Percentiles rank a stretch among this genome's conserved stretches.
Conservation (phyloP, 2,329 filamentous ascomycete genomes). For the Xylariaceae sp. region DNA sequence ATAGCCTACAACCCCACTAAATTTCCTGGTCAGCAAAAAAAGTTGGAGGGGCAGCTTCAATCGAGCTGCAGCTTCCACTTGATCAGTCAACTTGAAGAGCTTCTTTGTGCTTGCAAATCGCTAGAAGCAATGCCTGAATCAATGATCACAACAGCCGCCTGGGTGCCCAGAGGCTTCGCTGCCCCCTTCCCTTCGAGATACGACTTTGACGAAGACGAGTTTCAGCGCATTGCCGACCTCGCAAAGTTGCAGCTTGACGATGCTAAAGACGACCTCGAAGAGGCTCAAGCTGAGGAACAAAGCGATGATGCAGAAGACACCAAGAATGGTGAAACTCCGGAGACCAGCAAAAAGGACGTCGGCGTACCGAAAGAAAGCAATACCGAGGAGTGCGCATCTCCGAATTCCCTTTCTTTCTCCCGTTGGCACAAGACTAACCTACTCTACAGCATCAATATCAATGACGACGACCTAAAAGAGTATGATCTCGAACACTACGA, state of each 20-base stretch:
- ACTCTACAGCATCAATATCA: slow-evolving; percentile 43
- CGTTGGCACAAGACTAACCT: slow-evolving; percentile 13
- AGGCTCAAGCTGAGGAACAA: slow-evolving; percentile 53
- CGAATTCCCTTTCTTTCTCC: neutral
- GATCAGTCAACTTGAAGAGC: neutral
- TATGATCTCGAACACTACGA: slow-evolving; percentile 97
- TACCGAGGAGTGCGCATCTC: slow-evolving; percentile 20
- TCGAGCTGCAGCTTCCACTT: neutral
- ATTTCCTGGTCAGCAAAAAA: slow-evolving; percentile 15
- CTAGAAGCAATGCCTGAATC: slow-evolving; percentile 43
- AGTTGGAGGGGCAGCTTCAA: slow-evolving; percentile 23
- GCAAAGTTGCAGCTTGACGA: slow-evolving; percentile 83
- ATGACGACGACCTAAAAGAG: slow-evolving; percentile 89
- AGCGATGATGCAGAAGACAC: slow-evolving; percentile 15
- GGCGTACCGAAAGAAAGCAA: slow-evolving; percentile 12
- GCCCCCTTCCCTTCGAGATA: slow-evolving; percentile 73
- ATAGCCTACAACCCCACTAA: neutral
- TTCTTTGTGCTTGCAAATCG: neutral
- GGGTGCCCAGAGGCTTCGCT: slow-evolving; percentile 73
- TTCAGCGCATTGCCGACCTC: slow-evolving; percentile 68
- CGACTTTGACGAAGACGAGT: slow-evolving; percentile 71
- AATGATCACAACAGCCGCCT: slow-evolving; percentile 73
- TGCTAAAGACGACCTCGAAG: slow-evolving; percentile 78
- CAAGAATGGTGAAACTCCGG: neutral
- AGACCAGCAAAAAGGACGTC: slow-evolving; percentile 3